Conservation (phyloP, 2,329 filamentous ascomycete species). For the Phyllosticta ampelicida region DNA sequence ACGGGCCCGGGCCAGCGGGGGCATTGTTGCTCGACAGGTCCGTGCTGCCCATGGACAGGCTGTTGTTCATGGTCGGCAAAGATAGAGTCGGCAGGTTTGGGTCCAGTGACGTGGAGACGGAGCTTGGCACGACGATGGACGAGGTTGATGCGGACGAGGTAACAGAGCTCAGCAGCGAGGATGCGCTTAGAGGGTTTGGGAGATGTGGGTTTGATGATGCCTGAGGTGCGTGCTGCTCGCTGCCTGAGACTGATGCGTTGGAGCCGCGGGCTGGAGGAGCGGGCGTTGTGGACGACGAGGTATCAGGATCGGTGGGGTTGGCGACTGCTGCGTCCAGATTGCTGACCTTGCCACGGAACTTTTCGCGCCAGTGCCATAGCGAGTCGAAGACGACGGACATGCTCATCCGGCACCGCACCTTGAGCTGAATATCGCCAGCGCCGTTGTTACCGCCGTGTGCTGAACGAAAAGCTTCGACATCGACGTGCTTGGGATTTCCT, state of each 20-base stretch:
- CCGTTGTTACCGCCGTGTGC: constrained; percentile 36
- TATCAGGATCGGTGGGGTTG: constrained; percentile 78
- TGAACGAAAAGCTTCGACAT: constrained; percentile 8
- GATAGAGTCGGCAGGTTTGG: constrained; percentile 8
- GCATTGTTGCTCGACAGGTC: background rate
- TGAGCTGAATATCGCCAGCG: constrained; percentile 58
- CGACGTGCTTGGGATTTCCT: constrained; percentile 12
- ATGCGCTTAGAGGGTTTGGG: background rate
- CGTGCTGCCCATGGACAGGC: constrained; percentile 3
- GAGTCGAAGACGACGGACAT: constrained; percentile 80
- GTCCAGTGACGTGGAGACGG: background rate
- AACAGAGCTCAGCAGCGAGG: background rate
- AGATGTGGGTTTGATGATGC: background rate
- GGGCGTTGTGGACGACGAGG: constrained; percentile 51
- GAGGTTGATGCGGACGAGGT: background rate
- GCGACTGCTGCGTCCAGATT: constrained; percentile 55
- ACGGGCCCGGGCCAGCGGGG: background rate
- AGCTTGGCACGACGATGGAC: background rate
- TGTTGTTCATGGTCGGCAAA: constrained; percentile 9
- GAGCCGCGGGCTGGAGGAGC: constrained; percentile 26
- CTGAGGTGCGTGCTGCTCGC: background rate
- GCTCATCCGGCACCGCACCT: constrained; percentile 73
- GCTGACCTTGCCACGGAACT: constrained; percentile 30
- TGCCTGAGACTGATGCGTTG: background rate
- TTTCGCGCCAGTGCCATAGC: constrained; percentile 74